Percentiles rank a stretch among this genome's conserved stretches.
phyloP scores from a whole-genome alignment of 352 stramenopile genomes.

The Phytophthora nicotianae region DNA sequence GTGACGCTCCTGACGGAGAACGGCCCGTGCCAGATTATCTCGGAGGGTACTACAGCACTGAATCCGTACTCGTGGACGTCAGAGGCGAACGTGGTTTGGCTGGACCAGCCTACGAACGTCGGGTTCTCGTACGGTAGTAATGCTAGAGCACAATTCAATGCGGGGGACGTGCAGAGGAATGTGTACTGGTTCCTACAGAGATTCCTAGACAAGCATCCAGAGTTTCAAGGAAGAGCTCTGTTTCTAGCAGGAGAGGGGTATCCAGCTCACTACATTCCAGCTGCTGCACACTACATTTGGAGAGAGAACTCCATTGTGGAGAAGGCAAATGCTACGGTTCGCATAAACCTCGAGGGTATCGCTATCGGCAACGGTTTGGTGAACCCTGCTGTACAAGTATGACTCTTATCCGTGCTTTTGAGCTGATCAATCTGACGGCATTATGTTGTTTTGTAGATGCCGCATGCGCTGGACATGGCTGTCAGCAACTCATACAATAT shows the following conservation, averaged over 20 bases:
- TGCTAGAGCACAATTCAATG: constrained; percentile 31
- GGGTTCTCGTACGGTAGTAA: constrained; percentile 52
- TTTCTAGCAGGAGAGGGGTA: constrained; percentile 51
- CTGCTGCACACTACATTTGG: constrained; percentile 54
- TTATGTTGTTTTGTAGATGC: constrained; percentile 26
- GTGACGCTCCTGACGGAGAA: constrained; percentile 55
- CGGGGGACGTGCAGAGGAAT: constrained; percentile 44
- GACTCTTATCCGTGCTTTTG: neutral
- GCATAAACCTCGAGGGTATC: constrained; percentile 56
- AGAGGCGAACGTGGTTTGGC: constrained; percentile 61
- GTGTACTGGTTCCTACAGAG: constrained; percentile 64
- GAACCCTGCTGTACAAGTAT: constrained; percentile 40
- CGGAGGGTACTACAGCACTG: constrained; percentile 36
- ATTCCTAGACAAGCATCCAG: constrained; percentile 52
- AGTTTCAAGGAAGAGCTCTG: constrained; percentile 33
- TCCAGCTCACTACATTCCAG: constrained; percentile 58
- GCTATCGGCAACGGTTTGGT: constrained; percentile 61
- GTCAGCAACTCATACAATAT: constrained; percentile 58
- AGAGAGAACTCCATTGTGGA: constrained; percentile 19
- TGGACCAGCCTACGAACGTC: constrained; percentile 54
- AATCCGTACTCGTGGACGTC: constrained; percentile 65
- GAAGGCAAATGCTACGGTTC: constrained; percentile 21
- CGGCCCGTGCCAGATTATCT: constrained; percentile 51
- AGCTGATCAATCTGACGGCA: constrained; percentile 8
- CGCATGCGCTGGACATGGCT: constrained; percentile 48